Evolutionary conservation across 352 stramenopile genomes (phyloP).

Genomic region (Globisporangium cederbergense): DNA sequence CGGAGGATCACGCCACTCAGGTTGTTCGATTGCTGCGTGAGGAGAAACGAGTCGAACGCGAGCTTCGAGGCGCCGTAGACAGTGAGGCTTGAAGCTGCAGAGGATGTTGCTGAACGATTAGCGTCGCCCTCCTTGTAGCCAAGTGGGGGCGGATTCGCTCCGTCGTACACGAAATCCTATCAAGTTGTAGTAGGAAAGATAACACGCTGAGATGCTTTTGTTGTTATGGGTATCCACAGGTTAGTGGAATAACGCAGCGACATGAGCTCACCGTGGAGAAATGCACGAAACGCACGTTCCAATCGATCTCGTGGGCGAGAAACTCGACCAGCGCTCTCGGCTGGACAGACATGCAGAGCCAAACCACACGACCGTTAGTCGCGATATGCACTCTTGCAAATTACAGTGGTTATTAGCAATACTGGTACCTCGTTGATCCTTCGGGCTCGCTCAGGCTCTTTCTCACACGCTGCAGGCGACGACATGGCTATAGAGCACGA

Average conservation of each 20-base stretch:
- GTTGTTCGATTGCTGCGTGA: slow-evolving; percentile 2
- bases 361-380: not conserved
- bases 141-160: slow-evolving; percentile 13
- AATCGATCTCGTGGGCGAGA: slow-evolving; percentile 21
- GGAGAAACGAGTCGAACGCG: slow-evolving; percentile 41
- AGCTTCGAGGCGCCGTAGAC: slow-evolving; percentile 54
- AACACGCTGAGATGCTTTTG: too few relatives aligned
- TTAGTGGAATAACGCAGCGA: too few relatives aligned
- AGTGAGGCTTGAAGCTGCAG: slow-evolving; percentile 19
- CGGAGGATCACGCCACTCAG: slow-evolving; percentile 32
- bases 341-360: slow-evolving; percentile 15
- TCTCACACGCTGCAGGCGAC: slow-evolving; percentile 54
- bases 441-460: slow-evolving; percentile 30
- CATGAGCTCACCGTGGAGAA: slow-evolving; percentile 43
- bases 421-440: slow-evolving; percentile 43
- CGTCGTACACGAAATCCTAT: slow-evolving; percentile 67
- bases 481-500: slow-evolving; percentile 35
- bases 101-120: not conserved
- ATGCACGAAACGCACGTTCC: slow-evolving; percentile 40
- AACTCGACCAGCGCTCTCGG: slow-evolving; percentile 33
- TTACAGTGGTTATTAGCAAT: not conserved
- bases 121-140: slow-evolving; percentile 41
- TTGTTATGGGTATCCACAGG: too few relatives aligned
- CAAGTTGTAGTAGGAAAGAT: too few relatives aligned
- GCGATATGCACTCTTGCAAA: not conserved